Percentiles rank a stretch among this genome's conserved stretches.
Conservation (phyloP, 129 eudicot genomes). For the Kitagawia praeruptora region DNA sequence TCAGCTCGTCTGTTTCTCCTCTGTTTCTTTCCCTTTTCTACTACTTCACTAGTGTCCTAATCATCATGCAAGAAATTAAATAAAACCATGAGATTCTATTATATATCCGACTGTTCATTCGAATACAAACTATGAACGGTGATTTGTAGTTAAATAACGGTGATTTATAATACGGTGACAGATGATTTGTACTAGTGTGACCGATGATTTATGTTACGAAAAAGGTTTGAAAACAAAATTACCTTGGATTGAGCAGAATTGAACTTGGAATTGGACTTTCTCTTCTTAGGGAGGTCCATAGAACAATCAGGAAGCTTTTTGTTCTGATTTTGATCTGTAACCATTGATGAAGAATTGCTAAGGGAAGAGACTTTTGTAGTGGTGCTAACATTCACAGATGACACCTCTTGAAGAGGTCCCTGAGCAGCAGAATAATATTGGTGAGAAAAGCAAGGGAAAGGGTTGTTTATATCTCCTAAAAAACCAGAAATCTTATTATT, state of each 20-base stretch:
- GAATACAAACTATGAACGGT: no score
- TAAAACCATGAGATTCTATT: not conserved
- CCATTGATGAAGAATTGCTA: constrained; percentile 39
- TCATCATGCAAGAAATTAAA: not conserved
- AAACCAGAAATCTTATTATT: constrained; percentile 8
- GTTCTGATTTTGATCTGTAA: constrained; percentile 29
- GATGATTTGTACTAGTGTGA: not conserved
- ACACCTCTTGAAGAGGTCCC: constrained; percentile 11
- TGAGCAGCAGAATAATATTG: constrained; percentile 23
- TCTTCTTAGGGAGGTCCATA: constrained; percentile 28
- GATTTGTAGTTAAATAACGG: no score
- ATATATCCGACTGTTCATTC: not conserved
- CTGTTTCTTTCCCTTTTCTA: constrained; percentile 33
- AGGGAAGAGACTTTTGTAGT: constrained; percentile 13
- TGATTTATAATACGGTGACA: no score
- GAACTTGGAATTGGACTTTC: constrained; percentile 25
- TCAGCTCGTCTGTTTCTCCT: constrained; percentile 20
- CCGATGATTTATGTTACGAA: not conserved
- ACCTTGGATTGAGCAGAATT: constrained; percentile 54
- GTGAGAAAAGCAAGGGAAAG: constrained; percentile 21
- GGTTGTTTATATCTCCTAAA: constrained; percentile 16
- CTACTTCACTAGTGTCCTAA: constrained; percentile 33
- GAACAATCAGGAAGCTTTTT: constrained; percentile 17
- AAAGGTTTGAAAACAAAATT: not conserved
- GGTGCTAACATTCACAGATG: constrained; percentile 12